Conservation (phyloP, 768 basidiomycete genomes). For the Tylopilus sp. region DNA sequence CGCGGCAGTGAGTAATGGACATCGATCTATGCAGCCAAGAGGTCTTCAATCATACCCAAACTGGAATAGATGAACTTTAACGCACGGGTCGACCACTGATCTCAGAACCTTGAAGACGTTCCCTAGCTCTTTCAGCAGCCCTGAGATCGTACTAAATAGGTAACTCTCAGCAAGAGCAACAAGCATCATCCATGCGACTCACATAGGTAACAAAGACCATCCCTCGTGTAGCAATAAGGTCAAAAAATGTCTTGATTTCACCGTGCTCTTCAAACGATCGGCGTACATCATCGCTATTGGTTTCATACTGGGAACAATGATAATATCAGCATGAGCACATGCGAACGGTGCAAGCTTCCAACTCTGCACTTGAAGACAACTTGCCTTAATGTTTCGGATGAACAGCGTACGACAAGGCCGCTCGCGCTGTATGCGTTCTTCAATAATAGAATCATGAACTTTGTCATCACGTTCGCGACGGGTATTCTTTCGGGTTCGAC, state of each 20-base stretch:
- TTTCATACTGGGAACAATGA: conserved; percentile 69
- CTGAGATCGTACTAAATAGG: conserved; percentile 80
- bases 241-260: conserved; percentile 96
- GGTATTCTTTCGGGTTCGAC: conserved; percentile 44
- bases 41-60: conserved; percentile 5
- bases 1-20: conserved; percentile 96
- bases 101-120: conserved; percentile 84
- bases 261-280: conserved; percentile 89
- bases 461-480: conserved; percentile 86
- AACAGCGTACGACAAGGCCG: conserved; percentile 94
- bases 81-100: conserved; percentile 87
- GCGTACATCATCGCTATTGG: conserved; percentile 80
- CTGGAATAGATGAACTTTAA: conserved; percentile 10
- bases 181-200: conserved; percentile 38
- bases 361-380: conserved; percentile 33
- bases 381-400: conserved; percentile 97
- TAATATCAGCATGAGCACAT: conserved; percentile 12
- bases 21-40: conserved; percentile 67
- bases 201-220: conserved; percentile 99
- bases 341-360: conserved; percentile 4
- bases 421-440: conserved; percentile 91
- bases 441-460: conserved; percentile 87
- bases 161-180: conserved; percentile 12
- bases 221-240: conserved; percentile 90
- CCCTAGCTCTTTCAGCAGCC: conserved; percentile 88